These are phyloP conservation scores for Berkeleyomyces rouxiae DNA, from an alignment of 2,329 filamentous ascomycete genomes.

Conservation along the genomic window DNA sequence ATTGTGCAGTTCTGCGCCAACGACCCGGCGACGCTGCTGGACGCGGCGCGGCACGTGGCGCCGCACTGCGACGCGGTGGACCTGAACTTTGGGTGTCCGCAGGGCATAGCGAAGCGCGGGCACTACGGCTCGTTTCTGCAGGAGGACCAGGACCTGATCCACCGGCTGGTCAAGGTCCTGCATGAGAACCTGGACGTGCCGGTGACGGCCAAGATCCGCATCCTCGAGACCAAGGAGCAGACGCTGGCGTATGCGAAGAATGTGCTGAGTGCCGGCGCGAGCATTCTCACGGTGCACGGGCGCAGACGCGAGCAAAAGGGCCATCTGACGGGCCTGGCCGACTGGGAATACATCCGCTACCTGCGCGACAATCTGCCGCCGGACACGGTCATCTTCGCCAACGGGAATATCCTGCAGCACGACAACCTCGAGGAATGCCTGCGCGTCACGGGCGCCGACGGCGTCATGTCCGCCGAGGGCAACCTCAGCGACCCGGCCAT, in stretches of 20 bases:
- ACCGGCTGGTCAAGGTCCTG: conserved; percentile 65
- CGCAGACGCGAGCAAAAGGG: conserved; percentile 83
- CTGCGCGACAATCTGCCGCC: conserved; percentile 66
- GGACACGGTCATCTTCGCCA: conserved; percentile 90
- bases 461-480: conserved; percentile 89
- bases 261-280: conserved; percentile 74
- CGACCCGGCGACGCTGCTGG: conserved; percentile 61
- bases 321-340: conserved; percentile 80
- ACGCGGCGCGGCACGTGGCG: conserved; percentile 60
- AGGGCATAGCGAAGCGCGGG: conserved; percentile 81
- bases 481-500: conserved; percentile 85
- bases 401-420: conserved; percentile 78
- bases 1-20: conserved; percentile 96
- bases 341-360: conserved; percentile 75
- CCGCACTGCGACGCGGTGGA: conserved; percentile 92
- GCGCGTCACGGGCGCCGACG: conserved; percentile 72
- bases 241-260: conserved; percentile 81
- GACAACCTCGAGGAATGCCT: conserved; percentile 65
- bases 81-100: conserved; percentile 86
- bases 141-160: conserved; percentile 75
- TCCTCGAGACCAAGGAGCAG: conserved; percentile 71
- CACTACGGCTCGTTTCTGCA: conserved; percentile 91
- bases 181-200: conserved; percentile 65
- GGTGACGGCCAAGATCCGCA: conserved; percentile 86
- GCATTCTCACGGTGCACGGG: conserved; percentile 85